These are phyloP conservation scores for Magnusiomyces starmeri DNA, from an alignment of 1,139 yeast genomes.

Conservation along the genomic window DNA sequence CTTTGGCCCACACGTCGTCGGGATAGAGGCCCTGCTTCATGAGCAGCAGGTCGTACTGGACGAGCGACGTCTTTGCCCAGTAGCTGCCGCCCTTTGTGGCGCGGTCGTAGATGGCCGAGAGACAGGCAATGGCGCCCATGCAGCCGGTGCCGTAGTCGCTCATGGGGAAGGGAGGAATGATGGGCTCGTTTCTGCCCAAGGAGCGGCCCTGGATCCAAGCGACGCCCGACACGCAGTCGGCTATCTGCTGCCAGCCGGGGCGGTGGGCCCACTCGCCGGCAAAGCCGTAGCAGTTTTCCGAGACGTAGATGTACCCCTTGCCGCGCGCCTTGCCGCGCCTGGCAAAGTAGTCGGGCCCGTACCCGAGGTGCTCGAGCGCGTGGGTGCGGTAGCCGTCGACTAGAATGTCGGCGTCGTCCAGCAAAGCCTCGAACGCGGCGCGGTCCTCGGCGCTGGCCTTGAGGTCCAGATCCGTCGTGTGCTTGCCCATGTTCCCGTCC, in stretches of 20 bases:
- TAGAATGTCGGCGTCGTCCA: slow-evolving; percentile 32
- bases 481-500: slow-evolving; percentile 35
- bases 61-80: slow-evolving; percentile 33
- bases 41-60: slow-evolving; percentile 33
- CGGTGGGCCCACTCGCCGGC: slow-evolving; percentile 32
- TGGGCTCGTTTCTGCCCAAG: slow-evolving; percentile 33
- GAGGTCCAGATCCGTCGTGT: slow-evolving; percentile 31
- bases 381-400: slow-evolving; percentile 34
- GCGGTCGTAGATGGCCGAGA: slow-evolving; percentile 30
- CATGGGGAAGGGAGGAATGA: slow-evolving; percentile 37
- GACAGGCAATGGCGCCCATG: slow-evolving; percentile 33
- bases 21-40: slow-evolving; percentile 31
- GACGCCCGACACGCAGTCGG: slow-evolving; percentile 35
- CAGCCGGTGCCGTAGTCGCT: slow-evolving; percentile 37
- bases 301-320: slow-evolving; percentile 33
- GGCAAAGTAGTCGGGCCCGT: slow-evolving; percentile 28
- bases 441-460: slow-evolving; percentile 27
- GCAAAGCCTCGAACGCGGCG: slow-evolving; percentile 26
- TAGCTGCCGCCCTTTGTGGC: slow-evolving; percentile 33
- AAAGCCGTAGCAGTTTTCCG: slow-evolving; percentile 36
- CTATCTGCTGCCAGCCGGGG: slow-evolving; percentile 38
- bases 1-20: slow-evolving; percentile 25
- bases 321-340: slow-evolving; percentile 29
- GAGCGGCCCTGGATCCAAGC: slow-evolving; percentile 34
- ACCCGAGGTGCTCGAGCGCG: slow-evolving; percentile 32